Evolutionary conservation across 2,329 filamentous ascomycete species (phyloP), one percentile per base, ranked within the genome.

Genomic region (Colletotrichum lentis): DNA sequence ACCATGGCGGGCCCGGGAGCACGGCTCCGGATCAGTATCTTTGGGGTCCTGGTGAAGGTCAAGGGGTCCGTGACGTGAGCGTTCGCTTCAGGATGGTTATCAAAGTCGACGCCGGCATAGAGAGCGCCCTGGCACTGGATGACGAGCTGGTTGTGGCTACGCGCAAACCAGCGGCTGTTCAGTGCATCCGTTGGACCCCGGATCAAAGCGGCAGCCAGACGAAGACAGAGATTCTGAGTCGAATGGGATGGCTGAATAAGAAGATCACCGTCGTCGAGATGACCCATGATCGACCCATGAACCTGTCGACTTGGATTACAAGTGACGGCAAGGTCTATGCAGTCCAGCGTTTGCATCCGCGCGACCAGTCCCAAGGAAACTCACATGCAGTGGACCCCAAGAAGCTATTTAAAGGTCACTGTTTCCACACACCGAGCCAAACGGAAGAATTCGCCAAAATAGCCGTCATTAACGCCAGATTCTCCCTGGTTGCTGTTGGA

Each of bases 21-120:
- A 77, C 82, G 10, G 81, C 81, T 20, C 86, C 87, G 1, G 88
- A 90, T 59, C 85, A 89, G 72, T 87, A 91, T 57, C 77, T 91
- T 14, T 88, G 91, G 78, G 92, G 92, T 0, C 88, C 91, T 1
- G 94, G 94, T 41, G 96, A 97, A 77, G 92, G 92, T 11, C 86
- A 86, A 56, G 93, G 93, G 3, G 90, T 97, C 58, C 88, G 89
- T 61, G 96, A 99, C 79, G 88, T 97, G 64, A 97, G 91, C 73
- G 86, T 99, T 56, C 91, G 93, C 12, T 99, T 99, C 79, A 88
- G 95, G 65, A 97, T 97, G 92, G 95, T 97, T 16, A 98, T 99
- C 75, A 96, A 97, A 77, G 93, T 99, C 20, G 96, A 99, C 79
- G 96, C 96, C 3, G 96, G 96, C 2, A 97, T 99, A 73, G 90